These are phyloP conservation scores for Russula emetica DNA, from an alignment of 768 basidiomycete species.

Conservation along the genomic window DNA sequence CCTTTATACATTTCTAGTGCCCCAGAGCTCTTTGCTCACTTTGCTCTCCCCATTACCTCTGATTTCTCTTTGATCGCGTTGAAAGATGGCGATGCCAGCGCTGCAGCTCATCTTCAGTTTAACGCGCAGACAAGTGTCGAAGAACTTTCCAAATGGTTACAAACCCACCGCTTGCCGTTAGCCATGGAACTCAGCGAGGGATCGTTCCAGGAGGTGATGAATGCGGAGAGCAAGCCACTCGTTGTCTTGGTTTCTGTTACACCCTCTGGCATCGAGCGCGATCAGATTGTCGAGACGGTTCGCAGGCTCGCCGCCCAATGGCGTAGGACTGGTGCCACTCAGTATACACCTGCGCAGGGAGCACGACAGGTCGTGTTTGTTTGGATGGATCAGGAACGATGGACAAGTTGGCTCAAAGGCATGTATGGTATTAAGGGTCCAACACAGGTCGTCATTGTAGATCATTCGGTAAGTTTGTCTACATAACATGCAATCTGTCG, in stretches of 20 bases:
- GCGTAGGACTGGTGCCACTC: constrained; percentile 43
- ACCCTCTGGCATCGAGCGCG: constrained; percentile 31
- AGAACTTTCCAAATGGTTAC: constrained; percentile 48
- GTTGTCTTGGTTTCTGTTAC: constrained; percentile 69
- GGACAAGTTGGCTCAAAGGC: constrained; percentile 86
- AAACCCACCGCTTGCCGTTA: constrained; percentile 67
- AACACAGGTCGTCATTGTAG: constrained; percentile 62
- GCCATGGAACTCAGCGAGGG: constrained; percentile 69
- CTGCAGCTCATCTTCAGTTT: constrained; percentile 43
- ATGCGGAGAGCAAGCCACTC: constrained; percentile 64
- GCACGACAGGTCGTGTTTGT: constrained; percentile 68
- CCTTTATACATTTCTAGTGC: constrained; percentile 44
- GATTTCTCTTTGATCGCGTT: constrained; percentile 65
- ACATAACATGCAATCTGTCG: neutral
- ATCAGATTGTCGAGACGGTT: constrained; percentile 45
- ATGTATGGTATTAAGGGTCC: constrained; percentile 69
- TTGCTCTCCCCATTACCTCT: constrained; percentile 32
- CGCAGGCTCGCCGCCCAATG: constrained; percentile 55
- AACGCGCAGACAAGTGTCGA: constrained; percentile 19
- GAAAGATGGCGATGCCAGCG: constrained; percentile 54
- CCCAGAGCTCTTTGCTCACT: constrained; percentile 34
- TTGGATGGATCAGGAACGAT: constrained; percentile 83
- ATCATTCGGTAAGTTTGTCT: constrained; percentile 63
- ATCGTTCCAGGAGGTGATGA: constrained; percentile 84
- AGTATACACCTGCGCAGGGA: constrained; percentile 30